phyloP scores from a whole-genome alignment of 176 grass and related monocot genomes.

The Raddia guianensis region DNA sequence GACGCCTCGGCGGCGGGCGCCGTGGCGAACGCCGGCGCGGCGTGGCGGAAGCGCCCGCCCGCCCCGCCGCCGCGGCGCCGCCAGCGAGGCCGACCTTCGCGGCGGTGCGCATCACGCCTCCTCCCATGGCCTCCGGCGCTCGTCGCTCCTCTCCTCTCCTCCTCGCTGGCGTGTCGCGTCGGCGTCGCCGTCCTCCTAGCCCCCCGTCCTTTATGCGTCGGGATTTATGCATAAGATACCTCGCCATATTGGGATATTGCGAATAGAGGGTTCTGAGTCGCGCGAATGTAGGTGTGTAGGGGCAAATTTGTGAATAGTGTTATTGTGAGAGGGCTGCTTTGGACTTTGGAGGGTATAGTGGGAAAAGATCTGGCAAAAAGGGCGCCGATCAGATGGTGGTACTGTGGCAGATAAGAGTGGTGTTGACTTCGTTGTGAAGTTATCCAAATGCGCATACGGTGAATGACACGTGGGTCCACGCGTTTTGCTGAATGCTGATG shows the following conservation, averaged over 20 bases:
- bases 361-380: not conserved
- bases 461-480: slow-evolving; percentile 26
- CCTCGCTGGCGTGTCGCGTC: slow-evolving; percentile 12
- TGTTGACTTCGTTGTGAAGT: slow-evolving; percentile 40
- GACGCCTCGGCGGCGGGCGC: slow-evolving; percentile 27
- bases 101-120: slow-evolving; percentile 74
- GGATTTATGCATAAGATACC: not conserved
- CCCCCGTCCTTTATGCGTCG: not conserved
- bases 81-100: slow-evolving; percentile 57
- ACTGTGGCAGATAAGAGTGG: not conserved
- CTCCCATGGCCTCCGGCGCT: slow-evolving; percentile 45
- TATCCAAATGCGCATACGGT: not conserved
- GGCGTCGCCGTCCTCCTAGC: too few species aligned
- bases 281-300: too few species aligned
- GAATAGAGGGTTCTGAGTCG: not conserved
- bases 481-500: not conserved
- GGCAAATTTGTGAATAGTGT: not conserved
- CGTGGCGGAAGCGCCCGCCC: slow-evolving; percentile 39
- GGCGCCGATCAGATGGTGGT: not conserved
- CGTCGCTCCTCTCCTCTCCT: too few species aligned
- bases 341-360: not conserved
- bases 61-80: not conserved
- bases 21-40: slow-evolving; percentile 33
- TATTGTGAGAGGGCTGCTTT: not conserved
- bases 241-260: accelerated